Evolutionary conservation across 2,329 filamentous ascomycete genomes (phyloP), one percentile per base, ranked within the genome.

Genomic region (Colletotrichum higginsianum): DNA sequence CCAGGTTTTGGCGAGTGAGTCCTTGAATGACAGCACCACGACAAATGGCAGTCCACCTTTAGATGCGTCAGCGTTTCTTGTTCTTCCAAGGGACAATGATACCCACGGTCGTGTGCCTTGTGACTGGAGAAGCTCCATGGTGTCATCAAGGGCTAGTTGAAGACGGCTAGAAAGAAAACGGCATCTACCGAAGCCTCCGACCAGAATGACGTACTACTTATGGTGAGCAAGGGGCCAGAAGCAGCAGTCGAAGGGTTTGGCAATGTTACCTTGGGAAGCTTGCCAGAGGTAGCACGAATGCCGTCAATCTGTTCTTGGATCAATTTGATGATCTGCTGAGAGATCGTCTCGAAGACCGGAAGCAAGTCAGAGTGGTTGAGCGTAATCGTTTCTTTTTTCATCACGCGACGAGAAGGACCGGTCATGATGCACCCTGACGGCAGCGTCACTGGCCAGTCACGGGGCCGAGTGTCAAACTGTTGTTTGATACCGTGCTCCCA

Each of bases 111-210:
- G 78, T 1, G 65, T 74, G 0, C 79, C 78, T 0, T 70, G 61
- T 0, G 76, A 71, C 1, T 83, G 82, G 0, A 84, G 67, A 1
- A 85, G 61, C 0, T 75, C 76, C 0, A 65, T 73, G 9, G 8
- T 47, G 0, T 77, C 30, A 0, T 47, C 47, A 5, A 64, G 9
- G 2, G 4, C 3, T 0, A 42, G 21, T 0, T 71, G 67, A 0
- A 85, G 61, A 0, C 66, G 65, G 2, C 71, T 52, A 13, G 70
- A 74, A 0, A 85, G 67, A 6, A 80, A 82, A 0, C 58, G 42
- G 16, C 76, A 80, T 2, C 79, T 73, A 0, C 84, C 83, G 6
- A 85, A 81, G 0, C 83, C 84, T 0, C 84, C 83, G 0, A 81
- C 82, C 0, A 85, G 76, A 1, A 84, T 76, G 6, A 85, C 63